These are phyloP conservation scores for Mortierella sp. DNA, from an alignment of 371 early-diverging fungal species.

Conservation along the genomic window DNA sequence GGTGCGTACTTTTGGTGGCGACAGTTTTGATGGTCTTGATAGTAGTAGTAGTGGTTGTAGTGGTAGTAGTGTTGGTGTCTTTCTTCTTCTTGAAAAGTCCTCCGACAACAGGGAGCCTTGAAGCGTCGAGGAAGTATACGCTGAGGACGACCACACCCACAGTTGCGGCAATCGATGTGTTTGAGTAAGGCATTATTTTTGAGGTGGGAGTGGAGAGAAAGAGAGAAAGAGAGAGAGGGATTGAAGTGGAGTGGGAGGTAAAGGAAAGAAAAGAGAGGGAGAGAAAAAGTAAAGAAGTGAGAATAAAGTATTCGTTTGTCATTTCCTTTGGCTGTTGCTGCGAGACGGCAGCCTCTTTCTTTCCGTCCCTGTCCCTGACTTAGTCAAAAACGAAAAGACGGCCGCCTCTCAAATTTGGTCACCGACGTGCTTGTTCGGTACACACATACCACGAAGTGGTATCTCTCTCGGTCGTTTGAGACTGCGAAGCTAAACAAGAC, in stretches of 20 bases:
- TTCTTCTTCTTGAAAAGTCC: constrained; percentile 29
- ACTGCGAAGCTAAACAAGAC: not conserved
- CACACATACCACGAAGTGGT: too few relatives aligned
- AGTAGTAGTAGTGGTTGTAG: not conserved
- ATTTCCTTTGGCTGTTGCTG: not conserved
- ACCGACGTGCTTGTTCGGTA: too few relatives aligned
- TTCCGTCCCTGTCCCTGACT: too few relatives aligned
- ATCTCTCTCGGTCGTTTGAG: too few relatives aligned
- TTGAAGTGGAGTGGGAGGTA: not conserved
- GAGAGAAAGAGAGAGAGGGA: not conserved
- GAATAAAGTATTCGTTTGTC: not conserved
- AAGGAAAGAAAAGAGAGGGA: not conserved
- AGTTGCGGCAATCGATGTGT: constrained; percentile 26
- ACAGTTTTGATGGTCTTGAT: not conserved
- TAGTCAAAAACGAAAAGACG: too few relatives aligned
- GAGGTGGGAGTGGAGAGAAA: not conserved
- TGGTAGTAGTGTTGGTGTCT: not conserved
- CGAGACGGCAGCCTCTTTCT: too few relatives aligned
- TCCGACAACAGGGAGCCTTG: constrained; percentile 33
- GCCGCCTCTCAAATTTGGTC: too few relatives aligned
- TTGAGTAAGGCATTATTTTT: constrained; percentile 30
- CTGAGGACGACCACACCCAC: constrained; percentile 37
- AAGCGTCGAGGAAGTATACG: constrained; percentile 31
- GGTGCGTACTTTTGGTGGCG: constrained; percentile 5
- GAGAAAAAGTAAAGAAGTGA: not conserved